Base-by-base conservation (phyloP, 1,284 basidiomycete species). In the Sparassis latifolia region DNA sequence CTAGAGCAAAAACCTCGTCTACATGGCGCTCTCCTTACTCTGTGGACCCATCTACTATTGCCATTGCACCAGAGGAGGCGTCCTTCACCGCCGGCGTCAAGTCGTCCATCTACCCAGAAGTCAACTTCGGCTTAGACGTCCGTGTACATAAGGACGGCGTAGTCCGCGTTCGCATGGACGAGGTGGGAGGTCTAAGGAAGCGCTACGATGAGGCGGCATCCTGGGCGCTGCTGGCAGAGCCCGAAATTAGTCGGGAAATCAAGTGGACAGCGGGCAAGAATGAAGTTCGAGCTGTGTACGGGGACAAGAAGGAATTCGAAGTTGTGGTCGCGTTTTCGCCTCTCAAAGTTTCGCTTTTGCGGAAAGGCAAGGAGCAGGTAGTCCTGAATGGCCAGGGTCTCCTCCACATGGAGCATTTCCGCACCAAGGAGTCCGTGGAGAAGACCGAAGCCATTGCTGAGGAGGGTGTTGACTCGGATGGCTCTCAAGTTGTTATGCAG, bases 321-420 rank as follows among this genome's bases (percentile, higher is more conserved):
- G 74, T 90, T 35, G 72, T 78, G 4, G 79, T 97, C 49, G 66
- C 76, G 44, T 90, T 87, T 64, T 72, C 79, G 39, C 93, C 93
- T 1, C 70, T 97, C 58, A 79, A 78, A 57, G 75, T 97, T 46
- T 77, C 79, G 2, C 74, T 96, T 56, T 71, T 81, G 44, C 79
- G 86, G 39, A 77, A 82, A 52, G 92, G 89, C 4, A 82, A 80
- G 59, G 85, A 89, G 51, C 89, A 97, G 63, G 77, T 98, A 50
- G 82, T 95, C 3, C 71, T 99, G 48, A 99, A 99, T 62, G 92
- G 92, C 7, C 79, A 86, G 41, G 88, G 89, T 0, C 77, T 99
- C 31, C 75, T 99, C 58, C 94, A 99, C 65, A 94, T 99, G 92
- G 97, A 99, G 66, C 97, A 99, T 68, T 98, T 93, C 76, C 80